Percentiles rank a stretch among this genome's conserved stretches.
phyloP scores from a whole-genome alignment of 164 flowering plant genomes.

The Umbilicus rupestris region DNA sequence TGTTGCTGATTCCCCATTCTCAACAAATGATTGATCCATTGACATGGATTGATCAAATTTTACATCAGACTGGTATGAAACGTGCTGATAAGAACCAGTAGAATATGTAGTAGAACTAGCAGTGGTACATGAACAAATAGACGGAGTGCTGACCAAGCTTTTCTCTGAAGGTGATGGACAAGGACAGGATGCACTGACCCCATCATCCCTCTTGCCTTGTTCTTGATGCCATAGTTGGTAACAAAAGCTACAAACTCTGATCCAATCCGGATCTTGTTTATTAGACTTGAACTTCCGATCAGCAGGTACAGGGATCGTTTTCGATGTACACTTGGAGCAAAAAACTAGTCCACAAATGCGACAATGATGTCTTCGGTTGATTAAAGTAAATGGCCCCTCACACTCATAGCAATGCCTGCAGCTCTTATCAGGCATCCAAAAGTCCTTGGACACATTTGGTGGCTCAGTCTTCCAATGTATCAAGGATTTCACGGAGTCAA shows the following conservation, averaged over 20 bases:
- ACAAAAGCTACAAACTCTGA: constrained; percentile 81
- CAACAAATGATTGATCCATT: constrained; percentile 2
- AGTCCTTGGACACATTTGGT: constrained; percentile 75
- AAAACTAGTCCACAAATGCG: constrained; percentile 85
- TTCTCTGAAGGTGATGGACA: constrained; percentile 54
- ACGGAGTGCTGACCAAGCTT: constrained; percentile 23
- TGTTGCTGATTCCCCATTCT: not conserved
- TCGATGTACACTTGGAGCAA: constrained; percentile 82
- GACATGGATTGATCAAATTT: not conserved
- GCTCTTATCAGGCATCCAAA: constrained; percentile 98
- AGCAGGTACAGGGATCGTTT: constrained; percentile 52
- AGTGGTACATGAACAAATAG: not conserved
- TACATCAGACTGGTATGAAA: constrained; percentile 4
- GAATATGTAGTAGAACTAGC: not conserved
- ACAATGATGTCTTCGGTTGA: constrained; percentile 91
- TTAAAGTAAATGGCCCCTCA: constrained; percentile 65
- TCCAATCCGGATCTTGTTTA: constrained; percentile 56
- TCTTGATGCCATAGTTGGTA: constrained; percentile 70
- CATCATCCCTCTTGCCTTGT: constrained; percentile 31
- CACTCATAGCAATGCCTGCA: constrained; percentile 93
- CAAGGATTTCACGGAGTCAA: constrained; percentile 55
- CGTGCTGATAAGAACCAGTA: not conserved
- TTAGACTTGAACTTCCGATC: constrained; percentile 26
- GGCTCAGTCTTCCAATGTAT: constrained; percentile 65
- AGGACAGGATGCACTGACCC: constrained; percentile 29